Evolutionary conservation across 768 basidiomycete species (phyloP).

Genomic region (Boletus tomentosulus): DNA sequence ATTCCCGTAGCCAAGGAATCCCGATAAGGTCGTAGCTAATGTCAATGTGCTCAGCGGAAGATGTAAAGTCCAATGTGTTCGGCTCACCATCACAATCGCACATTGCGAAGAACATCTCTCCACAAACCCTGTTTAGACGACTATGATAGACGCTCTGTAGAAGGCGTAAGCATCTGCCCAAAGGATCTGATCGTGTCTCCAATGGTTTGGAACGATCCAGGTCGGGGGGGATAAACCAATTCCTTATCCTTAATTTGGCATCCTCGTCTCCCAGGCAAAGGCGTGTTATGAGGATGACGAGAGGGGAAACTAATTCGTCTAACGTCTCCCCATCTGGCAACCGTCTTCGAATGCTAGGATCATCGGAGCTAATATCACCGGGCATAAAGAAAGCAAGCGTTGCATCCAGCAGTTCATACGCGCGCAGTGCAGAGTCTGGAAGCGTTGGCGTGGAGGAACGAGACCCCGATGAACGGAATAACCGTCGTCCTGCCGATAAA

Average conservation of each 20-base stretch:
- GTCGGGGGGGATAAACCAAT: slow-evolving; percentile 70
- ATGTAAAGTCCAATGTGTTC: background rate
- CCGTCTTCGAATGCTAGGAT: slow-evolving; percentile 50
- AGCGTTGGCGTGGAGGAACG: slow-evolving; percentile 27
- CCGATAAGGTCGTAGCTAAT: slow-evolving; percentile 65
- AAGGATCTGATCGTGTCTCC: slow-evolving; percentile 64
- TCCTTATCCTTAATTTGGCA: slow-evolving; percentile 52
- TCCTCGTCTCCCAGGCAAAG: slow-evolving; percentile 62
- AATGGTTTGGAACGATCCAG: slow-evolving; percentile 77
- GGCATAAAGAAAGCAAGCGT: slow-evolving; percentile 62
- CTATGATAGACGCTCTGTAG: slow-evolving; percentile 70
- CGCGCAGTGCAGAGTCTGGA: slow-evolving; percentile 54
- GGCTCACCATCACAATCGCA: slow-evolving; percentile 69
- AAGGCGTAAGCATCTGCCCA: slow-evolving; percentile 79
- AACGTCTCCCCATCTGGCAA: slow-evolving; percentile 45
- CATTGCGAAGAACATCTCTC: slow-evolving; percentile 83
- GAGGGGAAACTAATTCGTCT: slow-evolving; percentile 76
- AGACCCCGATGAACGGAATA: slow-evolving; percentile 29
- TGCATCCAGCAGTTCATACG: slow-evolving; percentile 66
- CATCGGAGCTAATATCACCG: slow-evolving; percentile 59
- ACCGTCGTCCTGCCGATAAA: slow-evolving; percentile 29
- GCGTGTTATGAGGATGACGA: slow-evolving; percentile 70
- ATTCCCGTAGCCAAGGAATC: slow-evolving; percentile 89
- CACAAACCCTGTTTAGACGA: slow-evolving; percentile 69
- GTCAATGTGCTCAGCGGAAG: background rate